Percentiles rank a stretch among this genome's conserved stretches.
Evolutionary conservation across 345 rosid genomes (phyloP).

Genomic region (Sonneratia caseolaris): DNA sequence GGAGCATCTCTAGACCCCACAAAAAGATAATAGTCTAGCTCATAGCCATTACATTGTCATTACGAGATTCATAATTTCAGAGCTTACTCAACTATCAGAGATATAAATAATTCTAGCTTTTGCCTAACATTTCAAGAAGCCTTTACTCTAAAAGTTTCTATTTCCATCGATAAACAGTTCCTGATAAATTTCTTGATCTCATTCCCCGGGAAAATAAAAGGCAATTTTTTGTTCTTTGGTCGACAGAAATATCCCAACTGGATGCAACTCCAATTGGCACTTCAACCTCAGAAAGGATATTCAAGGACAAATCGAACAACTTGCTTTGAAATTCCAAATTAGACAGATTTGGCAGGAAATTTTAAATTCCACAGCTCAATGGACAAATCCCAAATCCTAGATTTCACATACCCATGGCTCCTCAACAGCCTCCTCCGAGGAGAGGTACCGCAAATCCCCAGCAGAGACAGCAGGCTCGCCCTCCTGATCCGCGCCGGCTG

Average conservation of each 20-base stretch:
- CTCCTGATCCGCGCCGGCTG: constrained; percentile 75
- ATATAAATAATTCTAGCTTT: neutral
- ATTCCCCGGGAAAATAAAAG: no score
- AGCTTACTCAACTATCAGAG: neutral
- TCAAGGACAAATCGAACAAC: neutral
- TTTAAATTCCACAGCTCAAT: constrained; percentile 4
- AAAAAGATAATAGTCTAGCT: neutral
- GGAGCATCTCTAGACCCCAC: neutral
- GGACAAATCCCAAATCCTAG: neutral
- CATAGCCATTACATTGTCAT: neutral
- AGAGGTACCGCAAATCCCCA: constrained; percentile 61
- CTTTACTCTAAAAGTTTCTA: neutral
- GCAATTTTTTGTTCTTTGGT: no score
- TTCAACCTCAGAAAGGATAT: neutral
- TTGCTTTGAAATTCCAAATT: neutral
- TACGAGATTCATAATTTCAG: neutral
- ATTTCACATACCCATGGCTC: constrained; percentile 48
- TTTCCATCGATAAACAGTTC: neutral
- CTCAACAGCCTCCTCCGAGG: constrained; percentile 78
- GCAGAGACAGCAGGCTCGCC: constrained; percentile 66
- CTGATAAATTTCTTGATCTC: no score
- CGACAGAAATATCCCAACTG: neutral
- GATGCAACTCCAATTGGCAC: neutral
- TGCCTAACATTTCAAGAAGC: neutral
- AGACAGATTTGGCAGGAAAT: neutral